A percentile compares a stretch with the other conserved stretches of the same genome.
Evolutionary conservation across 1,284 basidiomycete species (phyloP).

Genomic region (Phlebopus sp.): DNA sequence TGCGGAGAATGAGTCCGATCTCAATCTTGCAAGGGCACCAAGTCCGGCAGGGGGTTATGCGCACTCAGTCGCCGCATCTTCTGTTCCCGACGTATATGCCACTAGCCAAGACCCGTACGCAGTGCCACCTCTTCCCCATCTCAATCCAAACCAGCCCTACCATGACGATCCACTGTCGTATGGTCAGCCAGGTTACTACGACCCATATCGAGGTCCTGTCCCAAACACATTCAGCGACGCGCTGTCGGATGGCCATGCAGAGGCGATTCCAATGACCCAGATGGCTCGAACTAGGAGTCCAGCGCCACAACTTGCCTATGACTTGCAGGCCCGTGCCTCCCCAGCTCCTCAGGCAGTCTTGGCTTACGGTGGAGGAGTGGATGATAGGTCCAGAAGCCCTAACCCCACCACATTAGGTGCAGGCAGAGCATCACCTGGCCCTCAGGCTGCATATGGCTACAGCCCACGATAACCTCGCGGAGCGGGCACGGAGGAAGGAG

Average conservation of each 20-base stretch:
- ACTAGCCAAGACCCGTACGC: constrained; percentile 65
- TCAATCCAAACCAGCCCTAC: constrained; percentile 75
- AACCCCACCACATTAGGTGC: constrained; percentile 27
- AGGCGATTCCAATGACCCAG: constrained; percentile 77
- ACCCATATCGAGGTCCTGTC: constrained; percentile 73
- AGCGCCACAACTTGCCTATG: constrained; percentile 37
- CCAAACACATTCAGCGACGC: constrained; percentile 59
- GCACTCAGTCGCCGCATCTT: constrained; percentile 44
- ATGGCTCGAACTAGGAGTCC: constrained; percentile 50
- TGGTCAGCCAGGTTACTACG: constrained; percentile 53
- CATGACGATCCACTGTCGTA: constrained; percentile 58
- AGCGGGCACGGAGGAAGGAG: neutral
- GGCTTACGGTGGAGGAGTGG: constrained; percentile 22
- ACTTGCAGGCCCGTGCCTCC: constrained; percentile 31
- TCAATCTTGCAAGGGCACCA: constrained; percentile 51
- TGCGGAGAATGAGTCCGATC: constrained; percentile 53
- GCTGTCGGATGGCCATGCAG: constrained; percentile 34
- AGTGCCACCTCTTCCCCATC: constrained; percentile 77
- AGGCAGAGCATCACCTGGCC: constrained; percentile 45
- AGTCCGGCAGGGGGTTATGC: constrained; percentile 41
- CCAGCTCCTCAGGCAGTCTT: constrained; percentile 40
- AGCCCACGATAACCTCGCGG: constrained; percentile 20
- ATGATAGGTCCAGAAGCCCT: constrained; percentile 35
- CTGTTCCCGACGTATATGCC: constrained; percentile 48
- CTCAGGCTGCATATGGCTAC: constrained; percentile 44